Conservation (phyloP, 495 filamentous ascomycete genomes). For the Neurospora africana region DNA sequence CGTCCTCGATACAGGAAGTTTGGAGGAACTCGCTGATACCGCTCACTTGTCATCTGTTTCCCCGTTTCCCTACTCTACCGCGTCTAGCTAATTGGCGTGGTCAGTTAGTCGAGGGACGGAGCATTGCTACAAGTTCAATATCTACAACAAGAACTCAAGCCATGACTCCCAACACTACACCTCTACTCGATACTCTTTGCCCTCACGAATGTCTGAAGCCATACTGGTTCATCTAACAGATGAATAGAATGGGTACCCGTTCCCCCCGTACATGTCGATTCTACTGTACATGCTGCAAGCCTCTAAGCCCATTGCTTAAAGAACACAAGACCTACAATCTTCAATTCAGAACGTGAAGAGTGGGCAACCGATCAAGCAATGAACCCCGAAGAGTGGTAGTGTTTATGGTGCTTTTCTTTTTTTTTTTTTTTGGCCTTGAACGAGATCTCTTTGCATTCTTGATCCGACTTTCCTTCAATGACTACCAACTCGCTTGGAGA, state of each 20-base stretch:
- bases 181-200: neutral
- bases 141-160: neutral
- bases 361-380: neutral
- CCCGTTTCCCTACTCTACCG: neutral
- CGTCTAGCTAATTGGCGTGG: neutral
- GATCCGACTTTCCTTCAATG: neutral
- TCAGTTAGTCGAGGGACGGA: neutral
- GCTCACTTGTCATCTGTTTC: neutral
- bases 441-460: neutral
- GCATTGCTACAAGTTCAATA: neutral
- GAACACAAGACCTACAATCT: neutral
- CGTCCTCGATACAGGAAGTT: neutral
- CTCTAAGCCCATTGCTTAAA: neutral
- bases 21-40: neutral
- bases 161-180: neutral
- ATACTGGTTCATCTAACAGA: neutral
- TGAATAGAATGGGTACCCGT: neutral
- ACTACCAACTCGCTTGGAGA: neutral
- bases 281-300: neutral
- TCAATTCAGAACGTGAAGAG: neutral
- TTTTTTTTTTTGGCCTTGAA: too few species aligned
- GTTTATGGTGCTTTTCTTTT: neutral
- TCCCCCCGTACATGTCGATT: neutral
- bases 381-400: neutral
- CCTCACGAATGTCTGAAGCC: neutral